Conservation (phyloP, 2,329 filamentous ascomycete species). For the Chrysosporium keratinophilum region DNA sequence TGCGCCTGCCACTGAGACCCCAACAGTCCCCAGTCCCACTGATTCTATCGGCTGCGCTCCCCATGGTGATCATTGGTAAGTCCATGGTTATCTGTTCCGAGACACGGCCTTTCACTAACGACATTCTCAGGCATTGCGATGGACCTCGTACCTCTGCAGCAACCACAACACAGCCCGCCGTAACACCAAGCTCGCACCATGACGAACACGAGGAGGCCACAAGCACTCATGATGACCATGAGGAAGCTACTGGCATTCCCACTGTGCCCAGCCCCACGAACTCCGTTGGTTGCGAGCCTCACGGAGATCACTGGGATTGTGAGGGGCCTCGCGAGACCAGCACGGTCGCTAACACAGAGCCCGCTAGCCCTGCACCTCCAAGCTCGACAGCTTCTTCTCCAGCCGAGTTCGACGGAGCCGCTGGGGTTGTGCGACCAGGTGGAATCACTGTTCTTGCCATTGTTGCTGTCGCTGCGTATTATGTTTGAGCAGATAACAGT, state of each 20-base stretch:
- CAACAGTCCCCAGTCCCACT: constrained; percentile 17
- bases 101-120: not conserved
- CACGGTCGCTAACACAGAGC: not conserved
- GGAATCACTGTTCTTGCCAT: constrained; percentile 1
- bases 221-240: constrained; percentile 8
- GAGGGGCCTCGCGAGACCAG: constrained; percentile 15
- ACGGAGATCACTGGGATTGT: constrained; percentile 22
- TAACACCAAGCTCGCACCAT: constrained; percentile 1
- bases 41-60: constrained; percentile 18
- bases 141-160: constrained; percentile 17
- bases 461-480: constrained; percentile 8
- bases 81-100: not conserved
- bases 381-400: not conserved
- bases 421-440: constrained; percentile 4
- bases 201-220: constrained; percentile 14
- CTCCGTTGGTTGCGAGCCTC: constrained; percentile 15
- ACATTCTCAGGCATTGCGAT: constrained; percentile 24
- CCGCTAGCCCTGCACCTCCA: not conserved
- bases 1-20: constrained; percentile 19
- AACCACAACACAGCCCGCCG: not conserved
- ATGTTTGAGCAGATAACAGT: not conserved
- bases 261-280: constrained; percentile 17
- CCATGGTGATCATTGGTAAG: constrained; percentile 18
- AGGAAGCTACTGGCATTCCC: constrained; percentile 19
- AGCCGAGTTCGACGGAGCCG: constrained; percentile 8